A percentile compares a stretch with the other conserved stretches of the same genome.
Conservation (phyloP, 2,329 filamentous ascomycete genomes). For the Alternaria sp. region DNA sequence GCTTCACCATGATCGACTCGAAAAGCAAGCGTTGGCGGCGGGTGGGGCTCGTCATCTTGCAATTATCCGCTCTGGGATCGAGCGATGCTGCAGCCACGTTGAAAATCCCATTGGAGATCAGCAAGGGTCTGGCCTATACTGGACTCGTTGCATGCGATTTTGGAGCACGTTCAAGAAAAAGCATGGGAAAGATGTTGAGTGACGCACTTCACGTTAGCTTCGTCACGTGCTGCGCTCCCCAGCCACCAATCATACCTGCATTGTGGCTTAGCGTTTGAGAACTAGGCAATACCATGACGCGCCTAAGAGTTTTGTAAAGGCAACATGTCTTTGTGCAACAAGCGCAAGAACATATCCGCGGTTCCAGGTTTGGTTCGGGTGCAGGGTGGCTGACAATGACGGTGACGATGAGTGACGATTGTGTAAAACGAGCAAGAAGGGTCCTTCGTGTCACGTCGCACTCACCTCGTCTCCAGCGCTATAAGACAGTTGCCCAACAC, state of each 20-base stretch:
- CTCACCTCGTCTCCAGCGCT: not conserved
- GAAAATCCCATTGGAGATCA: not conserved
- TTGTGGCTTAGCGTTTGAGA: not conserved
- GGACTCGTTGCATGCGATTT: not conserved
- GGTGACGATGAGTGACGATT: constrained; percentile 7
- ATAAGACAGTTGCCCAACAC: not conserved
- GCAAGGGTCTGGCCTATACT: not conserved
- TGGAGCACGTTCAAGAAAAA: not conserved
- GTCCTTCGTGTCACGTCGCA: not conserved
- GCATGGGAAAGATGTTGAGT: not conserved
- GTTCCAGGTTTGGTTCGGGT: not conserved
- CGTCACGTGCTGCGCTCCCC: constrained; percentile 5
- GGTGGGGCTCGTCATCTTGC: not conserved
- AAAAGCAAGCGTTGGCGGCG: not conserved
- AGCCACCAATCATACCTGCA: not conserved
- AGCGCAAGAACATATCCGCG: not conserved
- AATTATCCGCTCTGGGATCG: not conserved
- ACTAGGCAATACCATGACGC: not conserved
- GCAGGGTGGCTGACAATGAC: not conserved
- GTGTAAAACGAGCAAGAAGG: not conserved
- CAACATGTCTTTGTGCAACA: not conserved
- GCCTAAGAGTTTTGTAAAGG: not conserved
- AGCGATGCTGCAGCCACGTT: not conserved
- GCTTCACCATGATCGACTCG: not conserved
- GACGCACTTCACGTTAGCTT: constrained; percentile 7